These are phyloP conservation scores for Pseudogymnoascus sp. DNA, from an alignment of 2,329 filamentous ascomycete species.

Conservation along the genomic window DNA sequence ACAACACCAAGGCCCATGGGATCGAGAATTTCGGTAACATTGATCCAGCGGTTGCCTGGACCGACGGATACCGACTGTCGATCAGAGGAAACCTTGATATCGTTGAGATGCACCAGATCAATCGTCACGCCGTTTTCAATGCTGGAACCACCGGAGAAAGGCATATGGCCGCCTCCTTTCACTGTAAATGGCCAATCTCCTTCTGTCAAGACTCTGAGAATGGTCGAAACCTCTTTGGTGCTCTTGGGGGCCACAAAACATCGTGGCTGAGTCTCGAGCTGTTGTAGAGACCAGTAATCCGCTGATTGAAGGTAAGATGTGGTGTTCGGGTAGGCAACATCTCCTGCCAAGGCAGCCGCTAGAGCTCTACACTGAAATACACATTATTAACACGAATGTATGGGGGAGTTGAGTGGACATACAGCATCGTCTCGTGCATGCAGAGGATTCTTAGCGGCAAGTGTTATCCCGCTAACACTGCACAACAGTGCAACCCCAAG, in stretches of 20 bases:
- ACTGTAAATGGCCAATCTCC: conserved; percentile 41
- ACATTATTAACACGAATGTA: neutral
- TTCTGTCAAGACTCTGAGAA: neutral
- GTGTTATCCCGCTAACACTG: neutral
- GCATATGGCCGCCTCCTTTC: conserved; percentile 51
- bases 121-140: conserved; percentile 43
- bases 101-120: conserved; percentile 32
- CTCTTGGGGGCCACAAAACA: neutral
- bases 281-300: neutral
- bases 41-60: conserved; percentile 31
- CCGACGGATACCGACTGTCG: conserved; percentile 27
- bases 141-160: conserved; percentile 43
- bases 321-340: neutral
- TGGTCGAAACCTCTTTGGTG: neutral
- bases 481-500: neutral
- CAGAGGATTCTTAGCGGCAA: neutral
- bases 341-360: neutral
- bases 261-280: neutral
- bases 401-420: neutral
- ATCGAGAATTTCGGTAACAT: conserved; percentile 32
- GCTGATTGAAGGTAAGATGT: neutral
- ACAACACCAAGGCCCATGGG: conserved; percentile 26
- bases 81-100: conserved; percentile 21
- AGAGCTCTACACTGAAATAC: neutral
- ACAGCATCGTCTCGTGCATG: neutral